Evolutionary conservation across 2,329 filamentous ascomycete species (phyloP).

Genomic region (Phialophora verrucosa): DNA sequence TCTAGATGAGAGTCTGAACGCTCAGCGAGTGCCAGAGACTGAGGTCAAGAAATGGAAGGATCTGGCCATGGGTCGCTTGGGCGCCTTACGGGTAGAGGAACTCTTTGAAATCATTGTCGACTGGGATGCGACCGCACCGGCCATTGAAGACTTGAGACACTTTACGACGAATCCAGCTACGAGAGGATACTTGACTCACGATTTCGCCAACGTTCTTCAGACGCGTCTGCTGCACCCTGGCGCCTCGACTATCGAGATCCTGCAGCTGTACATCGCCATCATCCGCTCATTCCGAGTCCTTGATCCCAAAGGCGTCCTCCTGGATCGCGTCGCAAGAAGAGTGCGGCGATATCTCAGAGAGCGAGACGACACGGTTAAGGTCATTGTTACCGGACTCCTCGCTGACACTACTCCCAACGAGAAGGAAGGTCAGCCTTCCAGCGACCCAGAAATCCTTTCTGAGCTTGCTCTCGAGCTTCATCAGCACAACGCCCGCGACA

Average conservation of each 20-base stretch:
- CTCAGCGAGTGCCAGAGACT: conserved; percentile 43
- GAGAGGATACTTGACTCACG: conserved; percentile 60
- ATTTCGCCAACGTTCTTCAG: conserved; percentile 60
- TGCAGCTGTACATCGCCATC: conserved; percentile 71
- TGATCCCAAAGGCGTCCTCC: conserved; percentile 68
- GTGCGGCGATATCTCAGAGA: conserved; percentile 68
- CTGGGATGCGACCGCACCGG: conserved; percentile 64
- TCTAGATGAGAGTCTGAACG: conserved; percentile 18
- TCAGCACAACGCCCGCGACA: conserved; percentile 44
- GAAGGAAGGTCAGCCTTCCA: conserved; percentile 39
- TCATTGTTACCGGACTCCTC: conserved; percentile 68
- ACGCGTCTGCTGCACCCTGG: conserved; percentile 66
- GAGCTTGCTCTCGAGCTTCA: conserved; percentile 48
- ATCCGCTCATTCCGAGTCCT: conserved; percentile 68
- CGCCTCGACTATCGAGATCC: conserved; percentile 68
- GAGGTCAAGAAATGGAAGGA: conserved; percentile 62
- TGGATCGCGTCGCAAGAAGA: conserved; percentile 69
- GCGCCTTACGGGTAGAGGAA: conserved; percentile 60
- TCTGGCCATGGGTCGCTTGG: conserved; percentile 61
- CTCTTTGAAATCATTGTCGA: conserved; percentile 68
- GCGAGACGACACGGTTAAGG: conserved; percentile 68
- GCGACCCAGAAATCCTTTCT: conserved; percentile 47
- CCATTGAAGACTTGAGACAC: conserved; percentile 65
- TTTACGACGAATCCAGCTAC: conserved; percentile 60
- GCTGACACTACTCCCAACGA: conserved; percentile 56